Percentiles rank a stretch among this genome's conserved stretches.
Conservation (phyloP, 1,284 basidiomycete species). For the Meira miltonrushii region DNA sequence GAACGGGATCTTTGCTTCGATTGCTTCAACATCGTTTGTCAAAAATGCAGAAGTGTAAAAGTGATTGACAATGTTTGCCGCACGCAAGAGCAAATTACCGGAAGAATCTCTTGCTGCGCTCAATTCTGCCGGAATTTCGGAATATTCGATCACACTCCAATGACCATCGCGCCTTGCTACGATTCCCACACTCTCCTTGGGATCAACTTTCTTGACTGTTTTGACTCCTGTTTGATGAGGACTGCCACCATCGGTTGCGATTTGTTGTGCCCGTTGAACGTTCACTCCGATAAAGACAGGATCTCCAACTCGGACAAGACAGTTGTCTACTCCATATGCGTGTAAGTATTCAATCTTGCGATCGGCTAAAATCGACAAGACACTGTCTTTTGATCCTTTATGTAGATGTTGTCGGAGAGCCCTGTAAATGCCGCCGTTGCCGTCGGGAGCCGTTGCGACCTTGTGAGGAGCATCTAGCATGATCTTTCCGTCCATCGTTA, state of each 20-base stretch:
- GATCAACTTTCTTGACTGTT: slow-evolving; percentile 82
- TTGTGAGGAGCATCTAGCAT: slow-evolving; percentile 72
- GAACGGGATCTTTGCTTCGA: slow-evolving; percentile 86
- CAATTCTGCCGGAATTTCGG: slow-evolving; percentile 83
- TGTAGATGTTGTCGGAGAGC: slow-evolving; percentile 75
- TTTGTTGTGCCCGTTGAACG: slow-evolving; percentile 67
- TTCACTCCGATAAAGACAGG: slow-evolving; percentile 93
- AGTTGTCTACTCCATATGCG: slow-evolving; percentile 97
- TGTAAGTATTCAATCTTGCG: slow-evolving; percentile 85
- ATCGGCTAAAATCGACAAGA: slow-evolving; percentile 73
- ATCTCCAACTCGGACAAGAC: slow-evolving; percentile 93
- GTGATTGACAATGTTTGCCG: slow-evolving; percentile 96
- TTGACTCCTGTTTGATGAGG: slow-evolving; percentile 77
- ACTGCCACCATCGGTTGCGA: not conserved
- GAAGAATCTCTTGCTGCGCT: slow-evolving; percentile 68
- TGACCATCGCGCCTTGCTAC: slow-evolving; percentile 75
- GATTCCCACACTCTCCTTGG: slow-evolving; percentile 91
- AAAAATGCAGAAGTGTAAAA: slow-evolving; percentile 91
- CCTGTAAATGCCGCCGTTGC: slow-evolving; percentile 94
- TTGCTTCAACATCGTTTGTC: slow-evolving; percentile 65
- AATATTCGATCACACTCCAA: slow-evolving; percentile 94
- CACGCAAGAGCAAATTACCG: slow-evolving; percentile 70
- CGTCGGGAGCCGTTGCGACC: slow-evolving; percentile 90
- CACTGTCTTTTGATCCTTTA: slow-evolving; percentile 57
- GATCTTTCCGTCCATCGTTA: slow-evolving; percentile 89